phyloP scores from a whole-genome alignment of 345 rosid genomes.

The Corymbia maculata region DNA sequence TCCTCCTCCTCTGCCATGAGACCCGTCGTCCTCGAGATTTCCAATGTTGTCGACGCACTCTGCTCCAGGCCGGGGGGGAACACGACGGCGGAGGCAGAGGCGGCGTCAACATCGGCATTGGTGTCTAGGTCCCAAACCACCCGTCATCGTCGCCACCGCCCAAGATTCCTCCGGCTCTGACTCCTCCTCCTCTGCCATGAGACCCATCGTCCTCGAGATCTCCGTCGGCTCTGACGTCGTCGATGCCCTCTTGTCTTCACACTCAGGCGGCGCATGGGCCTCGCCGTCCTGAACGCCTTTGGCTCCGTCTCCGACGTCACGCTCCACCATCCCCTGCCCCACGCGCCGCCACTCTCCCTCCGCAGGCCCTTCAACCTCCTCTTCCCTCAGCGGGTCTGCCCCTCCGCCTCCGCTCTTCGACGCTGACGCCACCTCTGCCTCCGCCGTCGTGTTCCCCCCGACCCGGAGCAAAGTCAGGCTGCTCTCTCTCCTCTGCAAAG shows the following conservation, averaged over 20 bases:
- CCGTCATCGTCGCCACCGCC: conserved; percentile 22
- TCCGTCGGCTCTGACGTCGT: conserved; percentile 35
- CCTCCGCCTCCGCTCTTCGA: too few species aligned
- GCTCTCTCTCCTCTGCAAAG: too few species aligned
- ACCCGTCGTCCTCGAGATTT: too few species aligned
- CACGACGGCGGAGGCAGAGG: too few species aligned
- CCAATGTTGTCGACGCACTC: too few species aligned
- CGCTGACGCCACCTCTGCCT: too few species aligned
- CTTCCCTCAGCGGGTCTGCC: conserved; percentile 29
- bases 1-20: too few species aligned
- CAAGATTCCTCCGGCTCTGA: background rate
- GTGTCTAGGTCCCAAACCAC: conserved; percentile 17
- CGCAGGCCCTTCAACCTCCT: conserved; percentile 35
- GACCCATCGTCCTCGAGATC: conserved; percentile 39
- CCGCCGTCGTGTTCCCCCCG: too few species aligned
- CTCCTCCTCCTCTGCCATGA: conserved; percentile 26
- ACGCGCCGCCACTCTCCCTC: conserved; percentile 16
- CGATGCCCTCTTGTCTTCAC: conserved; percentile 23
- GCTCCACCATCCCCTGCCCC: conserved; percentile 34
- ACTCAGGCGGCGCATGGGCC: conserved; percentile 7
- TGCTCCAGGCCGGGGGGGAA: too few species aligned
- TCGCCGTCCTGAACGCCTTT: conserved; percentile 23
- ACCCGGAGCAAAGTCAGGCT: too few species aligned
- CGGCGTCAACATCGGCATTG: too few species aligned
- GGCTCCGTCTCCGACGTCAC: conserved; percentile 34